phyloP scores from a whole-genome alignment of 345 rosid genomes.

The Brassica cretica region DNA sequence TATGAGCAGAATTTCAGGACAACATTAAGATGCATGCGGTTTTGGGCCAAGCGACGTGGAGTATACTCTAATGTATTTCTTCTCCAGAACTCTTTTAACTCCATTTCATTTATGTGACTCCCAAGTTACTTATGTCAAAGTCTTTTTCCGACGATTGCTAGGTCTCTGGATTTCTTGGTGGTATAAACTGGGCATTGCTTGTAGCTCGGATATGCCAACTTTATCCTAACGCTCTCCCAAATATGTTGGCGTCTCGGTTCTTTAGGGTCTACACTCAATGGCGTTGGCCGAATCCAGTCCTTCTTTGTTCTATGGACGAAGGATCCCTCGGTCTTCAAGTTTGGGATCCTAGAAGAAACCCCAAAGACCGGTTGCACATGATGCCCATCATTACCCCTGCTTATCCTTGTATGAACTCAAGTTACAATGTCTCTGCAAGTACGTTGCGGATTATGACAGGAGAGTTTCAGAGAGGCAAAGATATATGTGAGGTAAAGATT shows the following conservation, averaged over 20 bases:
- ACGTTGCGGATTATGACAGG: constrained; percentile 86
- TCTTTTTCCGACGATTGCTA: constrained; percentile 33
- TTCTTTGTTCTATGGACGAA: constrained; percentile 88
- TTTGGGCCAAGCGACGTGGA: constrained; percentile 97
- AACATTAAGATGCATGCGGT: constrained; percentile 89
- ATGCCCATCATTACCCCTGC: constrained; percentile 99
- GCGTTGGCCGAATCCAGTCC: constrained; percentile 98
- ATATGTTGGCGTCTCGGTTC: constrained; percentile 88
- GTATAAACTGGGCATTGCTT: constrained; percentile 97
- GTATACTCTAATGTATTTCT: constrained; percentile 88
- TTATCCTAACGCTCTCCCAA: constrained; percentile 94
- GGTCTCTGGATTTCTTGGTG: constrained; percentile 99
- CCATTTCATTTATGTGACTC: constrained; percentile 1
- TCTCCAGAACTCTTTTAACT: constrained; percentile 8
- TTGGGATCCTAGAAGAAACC: constrained; percentile 97
- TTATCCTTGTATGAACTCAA: constrained; percentile 95
- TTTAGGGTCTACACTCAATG: constrained; percentile 91
- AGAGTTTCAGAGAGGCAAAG: constrained; percentile 92
- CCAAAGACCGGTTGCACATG: constrained; percentile 76
- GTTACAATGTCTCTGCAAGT: constrained; percentile 91
- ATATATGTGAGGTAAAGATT: constrained; percentile 83
- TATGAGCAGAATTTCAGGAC: constrained; percentile 76
- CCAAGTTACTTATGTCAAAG: constrained; percentile 7
- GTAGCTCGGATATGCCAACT: constrained; percentile 99
- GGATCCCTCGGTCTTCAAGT: constrained; percentile 88